Evolutionary conservation across 768 basidiomycete genomes (phyloP).

Genomic region (Psilocybe cyanescens): DNA sequence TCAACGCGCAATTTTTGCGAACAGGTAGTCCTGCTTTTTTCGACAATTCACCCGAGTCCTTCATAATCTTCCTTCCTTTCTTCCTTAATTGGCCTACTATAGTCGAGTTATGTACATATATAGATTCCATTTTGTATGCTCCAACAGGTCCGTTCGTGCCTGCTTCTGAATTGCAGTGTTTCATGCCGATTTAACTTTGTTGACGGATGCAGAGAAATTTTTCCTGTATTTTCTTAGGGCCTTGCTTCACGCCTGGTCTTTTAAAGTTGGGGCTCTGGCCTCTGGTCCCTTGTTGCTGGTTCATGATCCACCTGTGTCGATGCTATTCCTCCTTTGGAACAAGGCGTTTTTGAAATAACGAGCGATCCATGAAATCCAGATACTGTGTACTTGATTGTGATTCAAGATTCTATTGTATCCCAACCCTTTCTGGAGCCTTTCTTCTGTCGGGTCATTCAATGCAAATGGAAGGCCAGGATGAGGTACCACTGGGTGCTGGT

Average conservation of each 20-base stretch:
- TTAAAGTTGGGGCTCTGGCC: too few species aligned
- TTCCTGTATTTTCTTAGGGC: background rate
- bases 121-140: slow-evolving; percentile 18
- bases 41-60: background rate
- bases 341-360: background rate
- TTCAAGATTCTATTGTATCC: too few species aligned
- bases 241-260: background rate
- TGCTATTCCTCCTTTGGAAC: slow-evolving; percentile 3
- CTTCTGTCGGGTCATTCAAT: background rate
- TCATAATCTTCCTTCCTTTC: background rate
- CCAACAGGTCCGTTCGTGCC: background rate
- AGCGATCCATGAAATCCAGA: background rate
- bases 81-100: slow-evolving; percentile 5
- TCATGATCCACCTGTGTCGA: background rate
- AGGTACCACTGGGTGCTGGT: too few species aligned
- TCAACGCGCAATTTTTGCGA: background rate
- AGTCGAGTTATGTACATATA: slow-evolving; percentile 8
- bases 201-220: slow-evolving; percentile 5
- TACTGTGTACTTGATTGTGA: background rate
- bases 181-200: slow-evolving; percentile 21
- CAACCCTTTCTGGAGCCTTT: background rate
- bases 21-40: background rate
- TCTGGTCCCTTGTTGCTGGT: too few species aligned
- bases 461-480: background rate
- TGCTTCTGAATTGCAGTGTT: slow-evolving; percentile 19